These are phyloP conservation scores for Spergularia marina DNA, from an alignment of 148 eudicot genomes.

Conservation along the genomic window DNA sequence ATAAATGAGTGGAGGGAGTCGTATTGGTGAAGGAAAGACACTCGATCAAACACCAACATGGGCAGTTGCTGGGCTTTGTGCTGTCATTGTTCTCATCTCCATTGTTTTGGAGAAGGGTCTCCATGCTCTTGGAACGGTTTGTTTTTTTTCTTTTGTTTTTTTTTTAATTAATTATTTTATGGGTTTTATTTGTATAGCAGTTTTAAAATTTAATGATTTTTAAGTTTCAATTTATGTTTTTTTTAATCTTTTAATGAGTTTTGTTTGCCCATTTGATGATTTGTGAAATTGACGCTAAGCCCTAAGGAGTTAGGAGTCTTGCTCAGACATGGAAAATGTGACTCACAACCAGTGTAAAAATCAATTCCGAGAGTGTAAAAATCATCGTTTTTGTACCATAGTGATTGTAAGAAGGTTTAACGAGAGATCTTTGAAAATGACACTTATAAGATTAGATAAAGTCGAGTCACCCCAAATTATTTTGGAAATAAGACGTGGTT, in stretches of 20 bases:
- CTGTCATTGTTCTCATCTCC: slow-evolving; percentile 63
- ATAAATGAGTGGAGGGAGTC: slow-evolving; percentile 1
- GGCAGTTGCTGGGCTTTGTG: slow-evolving; percentile 84
- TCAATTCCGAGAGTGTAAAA: too few relatives aligned
- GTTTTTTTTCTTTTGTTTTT: background rate
- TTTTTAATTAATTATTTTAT: background rate
- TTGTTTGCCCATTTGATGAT: background rate
- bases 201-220: background rate
- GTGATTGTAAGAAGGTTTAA: too few relatives aligned
- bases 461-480: too few relatives aligned
- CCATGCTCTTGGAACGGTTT: slow-evolving; percentile 55
- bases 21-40: slow-evolving; percentile 11
- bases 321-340: too few relatives aligned
- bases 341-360: too few relatives aligned
- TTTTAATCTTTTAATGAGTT: background rate
- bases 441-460: too few relatives aligned
- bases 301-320: too few relatives aligned
- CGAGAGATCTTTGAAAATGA: too few relatives aligned
- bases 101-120: slow-evolving; percentile 58
- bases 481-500: too few relatives aligned
- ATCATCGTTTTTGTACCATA: too few relatives aligned
- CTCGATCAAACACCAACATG: slow-evolving; percentile 69
- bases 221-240: background rate
- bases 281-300: background rate
- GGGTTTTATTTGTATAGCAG: background rate